Evolutionary conservation across 2,329 filamentous ascomycete genomes (phyloP).

Genomic region (Magnaporthales sp.): DNA sequence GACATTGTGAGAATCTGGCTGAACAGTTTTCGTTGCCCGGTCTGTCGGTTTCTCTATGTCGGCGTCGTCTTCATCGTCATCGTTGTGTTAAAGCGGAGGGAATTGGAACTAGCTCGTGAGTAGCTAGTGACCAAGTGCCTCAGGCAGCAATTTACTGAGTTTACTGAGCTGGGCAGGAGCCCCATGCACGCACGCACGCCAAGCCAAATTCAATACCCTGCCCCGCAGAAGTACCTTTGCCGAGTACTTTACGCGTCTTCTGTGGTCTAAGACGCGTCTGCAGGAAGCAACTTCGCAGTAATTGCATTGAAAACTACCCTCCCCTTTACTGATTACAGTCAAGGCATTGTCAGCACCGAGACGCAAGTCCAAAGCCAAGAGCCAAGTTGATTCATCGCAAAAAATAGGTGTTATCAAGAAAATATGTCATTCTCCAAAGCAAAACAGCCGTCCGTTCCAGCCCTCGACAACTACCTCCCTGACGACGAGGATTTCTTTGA

Average conservation of each 20-base stretch:
- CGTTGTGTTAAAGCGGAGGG: neutral
- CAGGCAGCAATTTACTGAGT: neutral
- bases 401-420: neutral
- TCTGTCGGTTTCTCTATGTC: neutral
- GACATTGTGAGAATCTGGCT: conserved; percentile 24
- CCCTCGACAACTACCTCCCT: conserved; percentile 69
- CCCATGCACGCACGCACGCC: neutral
- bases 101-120: neutral
- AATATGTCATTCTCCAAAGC: conserved; percentile 2
- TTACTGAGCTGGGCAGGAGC: neutral
- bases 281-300: neutral
- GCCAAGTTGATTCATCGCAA: neutral
- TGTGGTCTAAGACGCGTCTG: neutral
- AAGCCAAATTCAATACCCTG: neutral
- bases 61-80: neutral
- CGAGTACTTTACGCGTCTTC: neutral
- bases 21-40: neutral
- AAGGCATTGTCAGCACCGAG: neutral
- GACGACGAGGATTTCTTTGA: conserved; percentile 36
- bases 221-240: neutral
- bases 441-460: conserved; percentile 29
- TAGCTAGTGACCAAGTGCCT: neutral
- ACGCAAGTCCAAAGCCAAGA: neutral
- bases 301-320: neutral
- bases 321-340: neutral